Evolutionary conservation across 768 basidiomycete species (phyloP).

Genomic region (Agaricus bisporus): DNA sequence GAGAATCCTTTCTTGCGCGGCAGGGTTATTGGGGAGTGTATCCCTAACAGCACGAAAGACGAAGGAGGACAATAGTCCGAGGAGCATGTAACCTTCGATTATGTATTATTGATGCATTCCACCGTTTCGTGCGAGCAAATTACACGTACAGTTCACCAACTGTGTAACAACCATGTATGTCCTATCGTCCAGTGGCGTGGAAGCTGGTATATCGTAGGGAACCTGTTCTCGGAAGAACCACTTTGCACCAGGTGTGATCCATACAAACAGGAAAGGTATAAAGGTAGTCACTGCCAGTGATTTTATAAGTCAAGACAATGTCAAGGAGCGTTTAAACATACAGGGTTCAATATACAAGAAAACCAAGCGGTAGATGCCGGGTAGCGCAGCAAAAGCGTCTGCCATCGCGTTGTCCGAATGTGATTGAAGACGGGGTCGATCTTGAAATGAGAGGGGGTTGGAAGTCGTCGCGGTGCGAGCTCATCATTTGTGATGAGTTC

Average conservation of each 20-base stretch:
- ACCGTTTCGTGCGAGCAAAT: neutral
- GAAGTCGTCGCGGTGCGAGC: neutral
- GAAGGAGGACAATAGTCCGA: slow-evolving; percentile 51
- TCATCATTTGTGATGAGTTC: neutral
- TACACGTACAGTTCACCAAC: slow-evolving; percentile 41
- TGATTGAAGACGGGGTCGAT: neutral
- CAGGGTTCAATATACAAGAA: slow-evolving; percentile 66
- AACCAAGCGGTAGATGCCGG: slow-evolving; percentile 54
- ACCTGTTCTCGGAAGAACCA: slow-evolving; percentile 69
- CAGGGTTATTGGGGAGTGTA: slow-evolving; percentile 49
- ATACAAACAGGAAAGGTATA: slow-evolving; percentile 32
- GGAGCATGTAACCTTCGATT: slow-evolving; percentile 12
- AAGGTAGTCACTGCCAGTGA: slow-evolving; percentile 28
- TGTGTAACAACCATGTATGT: slow-evolving; percentile 63
- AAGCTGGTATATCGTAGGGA: slow-evolving; percentile 32
- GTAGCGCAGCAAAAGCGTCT: slow-evolving; percentile 46
- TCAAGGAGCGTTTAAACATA: slow-evolving; percentile 19
- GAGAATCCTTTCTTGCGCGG: slow-evolving; percentile 64
- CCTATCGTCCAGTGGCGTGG: slow-evolving; percentile 36
- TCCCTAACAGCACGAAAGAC: slow-evolving; percentile 68
- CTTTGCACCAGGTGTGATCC: slow-evolving; percentile 51
- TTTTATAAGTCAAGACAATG: neutral
- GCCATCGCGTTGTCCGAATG: slow-evolving; percentile 10
- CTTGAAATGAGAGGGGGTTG: slow-evolving; percentile 3
- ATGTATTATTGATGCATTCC: neutral